Percentiles rank a stretch among this genome's conserved stretches.
Conservation (phyloP, 495 filamentous ascomycete genomes). For the Talaromyces proteolyticus region DNA sequence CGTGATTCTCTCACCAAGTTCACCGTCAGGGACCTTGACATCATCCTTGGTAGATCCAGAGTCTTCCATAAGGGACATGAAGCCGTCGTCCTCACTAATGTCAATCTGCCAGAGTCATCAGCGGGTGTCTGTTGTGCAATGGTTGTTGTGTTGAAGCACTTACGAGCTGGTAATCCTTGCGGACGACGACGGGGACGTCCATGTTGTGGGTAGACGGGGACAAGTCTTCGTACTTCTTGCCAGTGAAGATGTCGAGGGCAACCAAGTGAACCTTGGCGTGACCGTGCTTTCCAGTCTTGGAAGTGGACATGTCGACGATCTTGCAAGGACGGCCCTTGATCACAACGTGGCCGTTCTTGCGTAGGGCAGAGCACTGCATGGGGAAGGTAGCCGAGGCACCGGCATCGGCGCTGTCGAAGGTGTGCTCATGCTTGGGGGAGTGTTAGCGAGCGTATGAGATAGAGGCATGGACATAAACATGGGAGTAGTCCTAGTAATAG, state of each 20-base stretch:
- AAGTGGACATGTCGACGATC: slow-evolving; percentile 99
- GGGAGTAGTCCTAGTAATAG: background rate
- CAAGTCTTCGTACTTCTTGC: slow-evolving; percentile 99
- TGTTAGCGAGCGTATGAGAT: slow-evolving; percentile 7
- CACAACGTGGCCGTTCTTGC: slow-evolving; percentile 97
- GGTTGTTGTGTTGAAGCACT: slow-evolving; percentile 29
- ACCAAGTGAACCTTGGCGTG: slow-evolving; percentile 99
- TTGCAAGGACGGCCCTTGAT: slow-evolving; percentile 99
- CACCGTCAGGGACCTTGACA: slow-evolving; percentile 87
- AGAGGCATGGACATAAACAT: background rate
- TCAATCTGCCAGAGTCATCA: slow-evolving; percentile 53
- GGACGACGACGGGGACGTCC: slow-evolving; percentile 91
- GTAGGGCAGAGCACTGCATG: slow-evolving; percentile 98
- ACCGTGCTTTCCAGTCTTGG: slow-evolving; percentile 99
- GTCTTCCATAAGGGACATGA: slow-evolving; percentile 81
- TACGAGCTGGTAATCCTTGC: slow-evolving; percentile 90
- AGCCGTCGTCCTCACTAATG: slow-evolving; percentile 83
- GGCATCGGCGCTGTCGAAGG: slow-evolving; percentile 87
- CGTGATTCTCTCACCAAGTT: slow-evolving; percentile 74
- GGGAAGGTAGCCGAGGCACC: slow-evolving; percentile 91
- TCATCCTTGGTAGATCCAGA: slow-evolving; percentile 85
- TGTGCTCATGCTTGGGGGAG: slow-evolving; percentile 68
- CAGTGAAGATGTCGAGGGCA: slow-evolving; percentile 97
- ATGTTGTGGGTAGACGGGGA: slow-evolving; percentile 99
- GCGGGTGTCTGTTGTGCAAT: background rate